Conservation (phyloP, 352 stramenopile species). For the Phytophthora meadii region DNA sequence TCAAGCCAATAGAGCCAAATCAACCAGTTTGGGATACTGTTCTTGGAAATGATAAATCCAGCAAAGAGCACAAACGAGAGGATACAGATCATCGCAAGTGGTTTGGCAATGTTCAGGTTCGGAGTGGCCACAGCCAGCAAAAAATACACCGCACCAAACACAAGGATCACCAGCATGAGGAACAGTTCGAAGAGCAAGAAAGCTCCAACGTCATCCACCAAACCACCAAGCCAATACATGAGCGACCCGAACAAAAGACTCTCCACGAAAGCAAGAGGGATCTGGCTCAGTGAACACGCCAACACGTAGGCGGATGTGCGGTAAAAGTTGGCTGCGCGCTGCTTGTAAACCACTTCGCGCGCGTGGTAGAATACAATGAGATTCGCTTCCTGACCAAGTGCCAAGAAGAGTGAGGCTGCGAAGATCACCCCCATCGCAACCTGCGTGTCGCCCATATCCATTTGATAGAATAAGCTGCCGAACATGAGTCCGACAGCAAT, state of each 20-base stretch:
- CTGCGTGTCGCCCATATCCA: slow-evolving; percentile 44
- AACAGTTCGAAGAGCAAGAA: slow-evolving; percentile 53
- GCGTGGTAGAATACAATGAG: slow-evolving; percentile 82
- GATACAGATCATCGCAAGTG: slow-evolving; percentile 54
- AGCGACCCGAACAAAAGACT: slow-evolving; percentile 78
- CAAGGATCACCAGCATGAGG: slow-evolving; percentile 51
- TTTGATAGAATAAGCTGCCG: slow-evolving; percentile 4
- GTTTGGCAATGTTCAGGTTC: slow-evolving; percentile 52
- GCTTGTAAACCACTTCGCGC: slow-evolving; percentile 56
- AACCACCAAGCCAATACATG: slow-evolving; percentile 84
- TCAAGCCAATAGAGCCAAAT: slow-evolving; percentile 50
- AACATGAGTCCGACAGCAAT: no score
- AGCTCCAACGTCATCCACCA: slow-evolving; percentile 30
- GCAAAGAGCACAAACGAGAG: slow-evolving; percentile 57
- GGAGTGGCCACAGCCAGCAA: slow-evolving; percentile 42
- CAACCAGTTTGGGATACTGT: slow-evolving; percentile 57
- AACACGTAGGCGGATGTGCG: slow-evolving; percentile 74
- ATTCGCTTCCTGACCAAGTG: slow-evolving; percentile 69
- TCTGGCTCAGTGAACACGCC: slow-evolving; percentile 41
- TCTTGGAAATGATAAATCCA: slow-evolving; percentile 56
- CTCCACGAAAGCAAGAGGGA: slow-evolving; percentile 60
- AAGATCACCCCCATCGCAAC: slow-evolving; percentile 84
- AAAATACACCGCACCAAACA: slow-evolving; percentile 56
- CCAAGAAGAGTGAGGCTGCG: slow-evolving; percentile 71
- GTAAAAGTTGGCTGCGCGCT: slow-evolving; percentile 49